These are phyloP conservation scores for Ceriops tagal DNA, from an alignment of 345 rosid genomes.

Conservation along the genomic window DNA sequence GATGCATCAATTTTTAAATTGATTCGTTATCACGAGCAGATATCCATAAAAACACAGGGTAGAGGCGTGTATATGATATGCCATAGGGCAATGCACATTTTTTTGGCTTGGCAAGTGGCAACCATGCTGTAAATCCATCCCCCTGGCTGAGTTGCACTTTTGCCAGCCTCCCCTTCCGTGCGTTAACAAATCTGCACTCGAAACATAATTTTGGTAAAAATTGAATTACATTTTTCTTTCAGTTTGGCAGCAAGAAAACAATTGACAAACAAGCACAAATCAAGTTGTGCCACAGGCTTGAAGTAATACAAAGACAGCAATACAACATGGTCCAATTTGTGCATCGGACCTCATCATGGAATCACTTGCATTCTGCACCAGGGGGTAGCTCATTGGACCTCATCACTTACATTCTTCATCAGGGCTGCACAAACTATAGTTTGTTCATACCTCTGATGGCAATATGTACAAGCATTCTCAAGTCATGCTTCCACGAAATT, in stretches of 20 bases:
- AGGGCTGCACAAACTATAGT: conserved; percentile 15
- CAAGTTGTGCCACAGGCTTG: background rate
- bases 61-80: too few species aligned
- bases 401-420: conserved; percentile 20
- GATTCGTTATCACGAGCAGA: too few species aligned
- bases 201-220: conserved; percentile 2
- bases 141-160: too few species aligned
- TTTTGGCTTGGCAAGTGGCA: too few species aligned
- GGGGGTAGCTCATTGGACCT: conserved; percentile 17
- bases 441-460: conserved; percentile 29
- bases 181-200: background rate
- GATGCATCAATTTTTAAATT: too few species aligned
- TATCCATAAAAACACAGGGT: too few species aligned
- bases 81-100: too few species aligned
- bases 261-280: conserved; percentile 12
- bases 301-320: background rate
- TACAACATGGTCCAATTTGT: conserved; percentile 8
- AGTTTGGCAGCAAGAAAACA: conserved; percentile 3
- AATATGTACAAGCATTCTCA: conserved; percentile 34
- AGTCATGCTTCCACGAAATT: conserved; percentile 20
- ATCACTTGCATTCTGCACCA: conserved; percentile 19
- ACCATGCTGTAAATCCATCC: too few species aligned
- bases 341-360: conserved; percentile 19
- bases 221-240: conserved; percentile 10
- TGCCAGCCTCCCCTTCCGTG: too few species aligned